phyloP scores from a whole-genome alignment of 73 alveolate genomes.

The Stentor roeselii region DNA sequence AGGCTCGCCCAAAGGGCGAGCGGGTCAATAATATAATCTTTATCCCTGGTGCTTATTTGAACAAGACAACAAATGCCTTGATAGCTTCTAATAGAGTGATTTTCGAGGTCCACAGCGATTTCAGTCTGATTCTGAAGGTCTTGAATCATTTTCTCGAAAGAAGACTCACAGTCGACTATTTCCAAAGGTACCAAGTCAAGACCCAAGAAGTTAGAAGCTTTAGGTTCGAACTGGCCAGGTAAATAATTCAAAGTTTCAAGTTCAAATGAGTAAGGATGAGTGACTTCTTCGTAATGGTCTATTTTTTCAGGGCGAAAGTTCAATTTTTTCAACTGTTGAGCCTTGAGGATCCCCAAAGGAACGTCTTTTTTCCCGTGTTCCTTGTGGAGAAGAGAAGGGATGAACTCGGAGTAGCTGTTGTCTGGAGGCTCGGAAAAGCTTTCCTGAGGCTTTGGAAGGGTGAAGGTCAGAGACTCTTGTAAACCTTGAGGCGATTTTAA shows the following conservation, averaged over 20 bases:
- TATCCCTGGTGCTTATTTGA: slow-evolving; percentile 74
- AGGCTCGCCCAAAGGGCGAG: slow-evolving; percentile 54
- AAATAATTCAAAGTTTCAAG: not conserved
- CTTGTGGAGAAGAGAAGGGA: not conserved
- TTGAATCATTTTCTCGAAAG: slow-evolving; percentile 47
- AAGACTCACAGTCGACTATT: slow-evolving; percentile 49
- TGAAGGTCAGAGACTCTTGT: not conserved
- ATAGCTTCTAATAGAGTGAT: slow-evolving; percentile 75
- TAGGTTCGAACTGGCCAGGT: not conserved
- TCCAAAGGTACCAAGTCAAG: not conserved
- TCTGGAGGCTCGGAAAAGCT: not conserved
- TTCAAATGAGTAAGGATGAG: not conserved
- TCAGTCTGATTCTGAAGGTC: slow-evolving; percentile 49
- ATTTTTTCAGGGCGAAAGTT: not conserved
- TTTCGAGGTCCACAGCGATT: slow-evolving; percentile 93
- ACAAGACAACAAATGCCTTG: slow-evolving; percentile 88
- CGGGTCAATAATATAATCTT: slow-evolving; percentile 87
- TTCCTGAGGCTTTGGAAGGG: not conserved
- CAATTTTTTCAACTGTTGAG: not conserved
- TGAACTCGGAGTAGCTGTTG: not conserved
- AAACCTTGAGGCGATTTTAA: not conserved
- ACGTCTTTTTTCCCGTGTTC: slow-evolving; percentile 13
- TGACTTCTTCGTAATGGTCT: slow-evolving; percentile 4
- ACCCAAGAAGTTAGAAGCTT: slow-evolving; percentile 27
- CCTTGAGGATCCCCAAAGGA: not conserved